A percentile compares a stretch with the other conserved stretches of the same genome.
Conservation (phyloP, 2,329 filamentous ascomycete species). For the Helotiales sp. region DNA sequence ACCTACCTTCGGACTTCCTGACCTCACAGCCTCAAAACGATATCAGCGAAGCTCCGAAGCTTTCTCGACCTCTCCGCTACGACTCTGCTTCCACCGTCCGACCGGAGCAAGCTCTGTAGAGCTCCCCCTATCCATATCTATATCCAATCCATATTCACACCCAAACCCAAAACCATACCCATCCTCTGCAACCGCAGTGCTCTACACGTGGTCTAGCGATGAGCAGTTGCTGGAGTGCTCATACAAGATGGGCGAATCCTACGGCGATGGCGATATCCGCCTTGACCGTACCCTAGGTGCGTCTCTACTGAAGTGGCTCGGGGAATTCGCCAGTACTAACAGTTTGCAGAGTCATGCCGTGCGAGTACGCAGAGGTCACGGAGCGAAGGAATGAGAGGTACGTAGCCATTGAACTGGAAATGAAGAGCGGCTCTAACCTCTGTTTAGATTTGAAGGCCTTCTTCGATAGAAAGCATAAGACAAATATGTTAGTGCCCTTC, state of each 20-base stretch:
- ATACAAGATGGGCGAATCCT: slow-evolving; percentile 6
- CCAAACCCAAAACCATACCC: no score
- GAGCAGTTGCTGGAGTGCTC: background rate
- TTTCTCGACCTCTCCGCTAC: background rate
- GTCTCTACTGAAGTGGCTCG: background rate
- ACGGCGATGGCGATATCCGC: slow-evolving; percentile 22
- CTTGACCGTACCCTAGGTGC: slow-evolving; percentile 27
- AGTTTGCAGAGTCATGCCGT: slow-evolving; percentile 1
- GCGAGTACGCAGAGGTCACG: slow-evolving; percentile 14
- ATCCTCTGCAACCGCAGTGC: background rate
- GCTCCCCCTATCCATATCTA: background rate
- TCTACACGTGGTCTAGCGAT: background rate
- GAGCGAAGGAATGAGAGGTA: slow-evolving; percentile 28
- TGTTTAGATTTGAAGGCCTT: slow-evolving; percentile 39
- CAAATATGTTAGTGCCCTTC: slow-evolving; percentile 36
- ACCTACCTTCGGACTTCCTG: no score
- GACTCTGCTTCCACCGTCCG: background rate
- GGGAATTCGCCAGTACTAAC: background rate
- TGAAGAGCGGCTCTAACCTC: background rate
- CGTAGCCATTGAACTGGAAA: background rate
- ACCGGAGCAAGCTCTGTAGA: background rate
- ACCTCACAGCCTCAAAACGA: background rate
- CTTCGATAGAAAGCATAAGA: slow-evolving; percentile 37
- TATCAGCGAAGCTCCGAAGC: background rate
- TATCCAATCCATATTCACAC: no score